Conservation (phyloP, 2,329 filamentous ascomycete species). For the Ascosphaera apis region DNA sequence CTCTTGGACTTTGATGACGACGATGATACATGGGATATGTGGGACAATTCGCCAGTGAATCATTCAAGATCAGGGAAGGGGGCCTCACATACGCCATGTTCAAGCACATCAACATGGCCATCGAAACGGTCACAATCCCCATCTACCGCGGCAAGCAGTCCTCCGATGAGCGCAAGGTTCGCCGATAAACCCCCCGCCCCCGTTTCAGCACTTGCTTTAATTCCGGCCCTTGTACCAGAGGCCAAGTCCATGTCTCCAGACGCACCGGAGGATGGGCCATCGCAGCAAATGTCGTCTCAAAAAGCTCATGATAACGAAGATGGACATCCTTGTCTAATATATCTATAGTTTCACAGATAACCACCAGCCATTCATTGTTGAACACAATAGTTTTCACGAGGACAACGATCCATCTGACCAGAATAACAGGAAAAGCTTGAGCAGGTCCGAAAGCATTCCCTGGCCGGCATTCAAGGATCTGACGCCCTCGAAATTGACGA, state of each 20-base stretch:
- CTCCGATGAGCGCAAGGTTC: slow-evolving; percentile 31
- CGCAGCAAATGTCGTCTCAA: too few relatives aligned
- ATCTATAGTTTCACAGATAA: slow-evolving; percentile 2
- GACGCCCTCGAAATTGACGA: slow-evolving; percentile 53
- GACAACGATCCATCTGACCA: slow-evolving; percentile 9
- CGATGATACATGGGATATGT: slow-evolving; percentile 31
- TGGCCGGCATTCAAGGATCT: slow-evolving; percentile 52
- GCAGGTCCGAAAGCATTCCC: slow-evolving; percentile 23
- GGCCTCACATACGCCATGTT: slow-evolving; percentile 20
- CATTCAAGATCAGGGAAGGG: too few relatives aligned
- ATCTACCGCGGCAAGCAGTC: slow-evolving; percentile 23
- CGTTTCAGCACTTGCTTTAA: slow-evolving; percentile 6
- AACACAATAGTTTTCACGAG: slow-evolving; percentile 16
- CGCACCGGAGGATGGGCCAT: too few relatives aligned
- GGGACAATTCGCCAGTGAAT: slow-evolving; percentile 27
- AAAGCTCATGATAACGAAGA: too few relatives aligned
- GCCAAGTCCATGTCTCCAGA: too few relatives aligned
- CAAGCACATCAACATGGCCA: slow-evolving; percentile 27
- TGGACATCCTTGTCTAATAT: too few relatives aligned
- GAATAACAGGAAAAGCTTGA: too few relatives aligned
- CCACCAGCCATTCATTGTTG: slow-evolving; percentile 13
- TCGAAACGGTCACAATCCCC: slow-evolving; percentile 25
- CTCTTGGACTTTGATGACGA: slow-evolving; percentile 24
- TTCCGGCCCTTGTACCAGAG: too few relatives aligned
- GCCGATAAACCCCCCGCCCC: slow-evolving; percentile 9